phyloP scores from a whole-genome alignment of 306 rosid species.

The Prunus persica region Prunus_persica_NCBIv2 NC_034016.1:20766001-20766500 shows the following conservation, averaged over 20 bases:
- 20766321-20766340: conserved; percentile 43
- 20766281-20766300: conserved; percentile 55
- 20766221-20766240: conserved; percentile 45
- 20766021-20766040: conserved; percentile 50
- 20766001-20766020: conserved; percentile 43
- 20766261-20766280: conserved; percentile 70
- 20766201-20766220: conserved; percentile 39
- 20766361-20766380: conserved; percentile 65
- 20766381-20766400: conserved; percentile 38
- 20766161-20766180: conserved; percentile 48
- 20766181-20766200: conserved; percentile 57
- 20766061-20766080: conserved; percentile 60
- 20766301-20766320: conserved; percentile 40
- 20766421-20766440: conserved; percentile 54
- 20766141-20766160: conserved; percentile 56
- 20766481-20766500: conserved; percentile 45
- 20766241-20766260: conserved; percentile 54
- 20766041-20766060: conserved; percentile 69
- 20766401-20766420: conserved; percentile 52
- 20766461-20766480: conserved; percentile 66
- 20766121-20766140: conserved; percentile 54
- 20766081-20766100: conserved; percentile 51
- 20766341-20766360: conserved; percentile 63
- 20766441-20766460: conserved; percentile 50
- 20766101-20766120: conserved; percentile 61